Evolutionary conservation across 2,329 filamentous ascomycete species (phyloP).

Genomic region (Beauveria sp.): DNA sequence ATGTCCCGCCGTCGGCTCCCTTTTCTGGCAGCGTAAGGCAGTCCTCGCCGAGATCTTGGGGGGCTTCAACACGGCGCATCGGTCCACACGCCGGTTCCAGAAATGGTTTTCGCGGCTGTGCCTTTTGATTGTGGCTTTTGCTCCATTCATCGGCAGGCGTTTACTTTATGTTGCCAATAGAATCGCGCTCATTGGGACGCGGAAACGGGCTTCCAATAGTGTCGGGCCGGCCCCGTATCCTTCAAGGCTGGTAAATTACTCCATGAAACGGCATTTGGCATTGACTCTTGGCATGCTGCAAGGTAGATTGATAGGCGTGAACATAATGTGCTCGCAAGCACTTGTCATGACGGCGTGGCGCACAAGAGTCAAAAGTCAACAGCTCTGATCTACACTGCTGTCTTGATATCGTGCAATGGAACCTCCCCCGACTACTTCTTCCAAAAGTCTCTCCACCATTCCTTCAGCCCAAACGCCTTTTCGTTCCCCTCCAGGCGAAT

Average conservation of each 20-base stretch:
- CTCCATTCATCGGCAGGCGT: neutral
- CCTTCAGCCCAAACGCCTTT: slow-evolving; percentile 74
- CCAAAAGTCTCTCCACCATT: slow-evolving; percentile 84
- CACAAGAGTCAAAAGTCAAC: neutral
- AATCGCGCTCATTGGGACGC: neutral
- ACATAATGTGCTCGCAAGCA: neutral
- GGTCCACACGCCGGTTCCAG: neutral
- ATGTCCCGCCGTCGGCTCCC: neutral
- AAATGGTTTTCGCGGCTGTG: slow-evolving; percentile 3
- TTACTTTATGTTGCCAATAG: neutral
- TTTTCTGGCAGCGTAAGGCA: neutral
- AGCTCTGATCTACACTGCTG: neutral
- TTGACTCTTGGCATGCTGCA: neutral
- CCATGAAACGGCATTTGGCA: neutral
- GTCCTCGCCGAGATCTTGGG: slow-evolving; percentile 5
- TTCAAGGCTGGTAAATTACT: neutral
- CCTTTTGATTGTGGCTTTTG: neutral
- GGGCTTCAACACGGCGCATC: neutral
- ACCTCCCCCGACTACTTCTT: slow-evolving; percentile 16
- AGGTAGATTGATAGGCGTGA: neutral
- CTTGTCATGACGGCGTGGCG: neutral
- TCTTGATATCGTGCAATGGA: neutral
- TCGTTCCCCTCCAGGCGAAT: slow-evolving; percentile 66
- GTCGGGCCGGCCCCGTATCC: neutral
- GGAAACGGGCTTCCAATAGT: neutral